These are phyloP conservation scores for Candida tallmaniae DNA, from an alignment of 805 yeast genomes.

Conservation along the genomic window DNA sequence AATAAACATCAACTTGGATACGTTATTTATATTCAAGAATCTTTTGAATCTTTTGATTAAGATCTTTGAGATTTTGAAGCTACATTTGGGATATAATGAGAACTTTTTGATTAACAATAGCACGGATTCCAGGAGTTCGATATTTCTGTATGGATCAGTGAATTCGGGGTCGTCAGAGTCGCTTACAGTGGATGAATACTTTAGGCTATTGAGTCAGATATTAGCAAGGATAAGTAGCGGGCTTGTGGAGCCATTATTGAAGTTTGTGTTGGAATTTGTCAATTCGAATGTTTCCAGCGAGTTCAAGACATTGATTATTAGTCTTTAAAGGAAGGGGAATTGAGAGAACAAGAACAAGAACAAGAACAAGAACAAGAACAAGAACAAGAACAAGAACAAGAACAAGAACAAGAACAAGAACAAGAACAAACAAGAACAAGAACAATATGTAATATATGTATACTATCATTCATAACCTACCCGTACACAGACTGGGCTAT, in stretches of 20 bases:
- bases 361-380: no score
- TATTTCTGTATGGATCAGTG: slow-evolving; percentile 28
- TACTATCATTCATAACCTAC: neutral
- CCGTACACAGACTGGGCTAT: slow-evolving; percentile 19
- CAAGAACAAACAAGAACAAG: no score
- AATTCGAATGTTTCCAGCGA: slow-evolving; percentile 24
- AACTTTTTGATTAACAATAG: slow-evolving; percentile 1
- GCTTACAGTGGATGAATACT: slow-evolving; percentile 29
- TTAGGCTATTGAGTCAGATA: slow-evolving; percentile 22
- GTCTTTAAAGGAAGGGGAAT: no score
- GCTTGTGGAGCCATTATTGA: slow-evolving; percentile 34
- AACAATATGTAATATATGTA: neutral
- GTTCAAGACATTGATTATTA: slow-evolving; percentile 23
- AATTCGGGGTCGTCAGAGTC: slow-evolving; percentile 20
- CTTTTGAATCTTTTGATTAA: slow-evolving; percentile 25
- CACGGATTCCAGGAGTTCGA: slow-evolving; percentile 26
- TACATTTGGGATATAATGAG: slow-evolving; percentile 16
- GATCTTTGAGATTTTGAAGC: slow-evolving; percentile 22
- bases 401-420: no score
- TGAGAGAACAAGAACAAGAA: no score
- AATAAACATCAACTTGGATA: slow-evolving; percentile 37
- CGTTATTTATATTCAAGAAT: slow-evolving; percentile 33
- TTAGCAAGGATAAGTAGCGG: slow-evolving; percentile 29
- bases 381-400: no score
- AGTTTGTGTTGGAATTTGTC: slow-evolving; percentile 28